phyloP scores from a whole-genome alignment of 129 eudicot genomes.

The Smallanthus sonchifolius region DNA sequence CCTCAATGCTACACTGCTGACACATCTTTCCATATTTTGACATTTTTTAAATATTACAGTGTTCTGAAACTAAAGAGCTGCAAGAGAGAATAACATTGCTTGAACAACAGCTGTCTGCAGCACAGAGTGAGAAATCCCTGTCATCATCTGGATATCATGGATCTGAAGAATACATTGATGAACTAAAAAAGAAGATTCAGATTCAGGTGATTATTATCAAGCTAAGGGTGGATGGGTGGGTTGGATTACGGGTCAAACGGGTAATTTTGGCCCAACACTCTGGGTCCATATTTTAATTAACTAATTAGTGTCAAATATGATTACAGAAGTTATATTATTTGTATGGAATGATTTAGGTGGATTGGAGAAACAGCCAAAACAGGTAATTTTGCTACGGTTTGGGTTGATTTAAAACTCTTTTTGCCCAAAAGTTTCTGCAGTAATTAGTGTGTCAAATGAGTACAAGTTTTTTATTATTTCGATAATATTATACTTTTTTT shows the following conservation, averaged over 20 bases:
- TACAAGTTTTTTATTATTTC: neutral
- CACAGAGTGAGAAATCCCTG: constrained; percentile 30
- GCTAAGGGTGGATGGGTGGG: neutral
- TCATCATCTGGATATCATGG: constrained; percentile 34
- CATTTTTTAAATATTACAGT: constrained; percentile 42
- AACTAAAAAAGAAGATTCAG: constrained; percentile 68
- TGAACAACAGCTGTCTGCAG: constrained; percentile 71
- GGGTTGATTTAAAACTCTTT: neutral
- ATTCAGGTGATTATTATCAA: constrained; percentile 49
- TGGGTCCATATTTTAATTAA: neutral
- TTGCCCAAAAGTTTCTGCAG: neutral
- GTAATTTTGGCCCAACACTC: neutral
- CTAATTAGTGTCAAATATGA: neutral
- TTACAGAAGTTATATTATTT: neutral
- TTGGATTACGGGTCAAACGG: neutral
- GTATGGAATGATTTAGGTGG: neutral
- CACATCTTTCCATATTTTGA: constrained; percentile 4
- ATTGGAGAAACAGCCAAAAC: neutral
- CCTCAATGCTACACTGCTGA: neutral
- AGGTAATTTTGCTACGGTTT: neutral
- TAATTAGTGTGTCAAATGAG: neutral
- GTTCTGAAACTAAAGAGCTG: constrained; percentile 65
- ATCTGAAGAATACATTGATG: constrained; percentile 54
- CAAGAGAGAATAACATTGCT: constrained; percentile 61
- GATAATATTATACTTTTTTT: neutral